Evolutionary conservation across 148 eudicot genomes (phyloP).

Genomic region (Rhododendron kiyosumense): DNA sequence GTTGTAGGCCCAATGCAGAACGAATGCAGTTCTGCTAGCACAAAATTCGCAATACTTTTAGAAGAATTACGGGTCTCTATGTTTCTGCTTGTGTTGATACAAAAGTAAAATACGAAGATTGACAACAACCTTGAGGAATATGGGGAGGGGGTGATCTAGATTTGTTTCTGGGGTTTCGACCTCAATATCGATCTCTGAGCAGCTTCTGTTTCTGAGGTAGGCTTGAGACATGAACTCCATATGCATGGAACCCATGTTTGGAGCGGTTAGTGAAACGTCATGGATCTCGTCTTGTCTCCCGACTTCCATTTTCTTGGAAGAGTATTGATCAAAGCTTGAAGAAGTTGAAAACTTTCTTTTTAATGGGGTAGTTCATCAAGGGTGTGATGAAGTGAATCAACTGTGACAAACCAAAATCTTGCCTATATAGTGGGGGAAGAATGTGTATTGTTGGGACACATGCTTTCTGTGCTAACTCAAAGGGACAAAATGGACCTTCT

Average conservation of each 20-base stretch:
- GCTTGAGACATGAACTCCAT: conserved; percentile 74
- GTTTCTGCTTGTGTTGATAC: neutral
- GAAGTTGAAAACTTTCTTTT: neutral
- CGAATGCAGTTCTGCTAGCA: neutral
- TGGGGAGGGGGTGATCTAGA: conserved; percentile 55
- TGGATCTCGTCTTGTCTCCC: conserved; percentile 42
- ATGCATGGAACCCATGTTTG: conserved; percentile 65
- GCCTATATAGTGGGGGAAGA: conserved; percentile 35
- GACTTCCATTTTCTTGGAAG: conserved; percentile 32
- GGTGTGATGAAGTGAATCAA: conserved; percentile 24
- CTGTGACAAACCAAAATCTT: conserved; percentile 41
- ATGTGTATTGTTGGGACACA: conserved; percentile 45
- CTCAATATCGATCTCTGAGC: conserved; percentile 57
- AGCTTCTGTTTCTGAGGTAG: conserved; percentile 53
- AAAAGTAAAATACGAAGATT: neutral
- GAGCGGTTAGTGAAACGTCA: conserved; percentile 38
- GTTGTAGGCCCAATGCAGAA: neutral
- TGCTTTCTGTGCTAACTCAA: conserved; percentile 43
- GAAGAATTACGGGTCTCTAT: neutral
- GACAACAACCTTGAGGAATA: conserved; percentile 52
- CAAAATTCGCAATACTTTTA: neutral
- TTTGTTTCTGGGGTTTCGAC: conserved; percentile 31
- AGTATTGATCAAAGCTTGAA: conserved; percentile 1
- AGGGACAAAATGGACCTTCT: neutral
- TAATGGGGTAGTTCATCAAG: conserved; percentile 8